A percentile compares a stretch with the other conserved stretches of the same genome.
These are phyloP conservation scores for Hypoxylon lienhwacheense DNA, from an alignment of 495 filamentous ascomycete species.

Conservation along the genomic window DNA sequence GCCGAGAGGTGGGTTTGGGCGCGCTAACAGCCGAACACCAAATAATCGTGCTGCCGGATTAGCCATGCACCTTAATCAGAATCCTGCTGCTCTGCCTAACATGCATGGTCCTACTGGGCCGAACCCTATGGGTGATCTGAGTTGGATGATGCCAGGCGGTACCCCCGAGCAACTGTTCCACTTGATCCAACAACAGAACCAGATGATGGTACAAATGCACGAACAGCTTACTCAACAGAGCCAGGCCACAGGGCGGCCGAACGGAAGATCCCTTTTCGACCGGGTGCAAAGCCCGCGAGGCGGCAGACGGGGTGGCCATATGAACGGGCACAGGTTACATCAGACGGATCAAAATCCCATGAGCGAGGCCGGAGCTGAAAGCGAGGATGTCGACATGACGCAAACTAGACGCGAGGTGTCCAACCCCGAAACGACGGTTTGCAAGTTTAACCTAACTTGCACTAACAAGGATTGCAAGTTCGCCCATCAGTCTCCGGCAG, in stretches of 20 bases:
- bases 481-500: slow-evolving; percentile 91
- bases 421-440: slow-evolving; percentile 65
- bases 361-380: slow-evolving; percentile 34
- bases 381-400: slow-evolving; percentile 57
- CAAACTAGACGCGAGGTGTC: slow-evolving; percentile 49
- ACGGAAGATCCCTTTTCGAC: slow-evolving; percentile 74
- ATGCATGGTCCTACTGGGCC: slow-evolving; percentile 42
- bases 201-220: slow-evolving; percentile 71
- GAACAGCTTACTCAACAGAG: slow-evolving; percentile 63
- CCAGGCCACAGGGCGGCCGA: slow-evolving; percentile 35
- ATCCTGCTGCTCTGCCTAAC: slow-evolving; percentile 38
- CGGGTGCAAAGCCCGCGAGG: slow-evolving; percentile 60
- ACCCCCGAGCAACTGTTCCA: slow-evolving; percentile 73
- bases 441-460: slow-evolving; percentile 86
- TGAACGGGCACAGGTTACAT: slow-evolving; percentile 36
- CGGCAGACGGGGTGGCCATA: slow-evolving; percentile 43
- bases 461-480: slow-evolving; percentile 87
- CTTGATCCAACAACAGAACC: slow-evolving; percentile 87
- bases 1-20: slow-evolving; percentile 57
- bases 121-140: slow-evolving; percentile 46
- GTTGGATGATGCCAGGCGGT: slow-evolving; percentile 51
- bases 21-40: slow-evolving; percentile 54
- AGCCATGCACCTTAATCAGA: slow-evolving; percentile 44
- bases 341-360: slow-evolving; percentile 32
- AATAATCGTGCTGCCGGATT: slow-evolving; percentile 49